Conservation (phyloP, 305 asterid genomes). For the Galium porrigens region DNA sequence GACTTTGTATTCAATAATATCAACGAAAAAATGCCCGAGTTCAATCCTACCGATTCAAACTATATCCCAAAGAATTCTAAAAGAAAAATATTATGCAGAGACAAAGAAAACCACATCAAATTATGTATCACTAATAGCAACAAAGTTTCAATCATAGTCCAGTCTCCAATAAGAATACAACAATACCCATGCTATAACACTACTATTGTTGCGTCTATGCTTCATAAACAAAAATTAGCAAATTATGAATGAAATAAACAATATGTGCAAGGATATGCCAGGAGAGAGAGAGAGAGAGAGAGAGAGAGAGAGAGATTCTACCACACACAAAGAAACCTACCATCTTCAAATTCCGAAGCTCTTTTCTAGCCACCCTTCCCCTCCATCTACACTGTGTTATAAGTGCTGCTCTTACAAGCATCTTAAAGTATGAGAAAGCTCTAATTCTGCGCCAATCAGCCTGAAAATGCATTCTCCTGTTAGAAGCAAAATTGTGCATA, state of each 20-base stretch:
- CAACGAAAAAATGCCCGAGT: neutral
- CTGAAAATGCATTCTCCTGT: constrained; percentile 34
- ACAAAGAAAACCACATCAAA: neutral
- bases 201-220: neutral
- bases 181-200: neutral
- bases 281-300: neutral
- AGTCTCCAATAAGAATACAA: neutral
- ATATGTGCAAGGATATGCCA: neutral
- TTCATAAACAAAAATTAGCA: constrained; percentile 4
- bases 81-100: neutral
- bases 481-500: constrained; percentile 16
- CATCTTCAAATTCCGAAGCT: constrained; percentile 76
- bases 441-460: constrained; percentile 71
- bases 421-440: constrained; percentile 51
- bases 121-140: neutral
- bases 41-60: neutral
- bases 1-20: neutral
- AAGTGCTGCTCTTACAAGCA: constrained; percentile 51
- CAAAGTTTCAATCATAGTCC: neutral
- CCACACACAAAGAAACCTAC: constrained; percentile 21
- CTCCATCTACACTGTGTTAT: constrained; percentile 85
- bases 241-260: neutral
- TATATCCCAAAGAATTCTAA: neutral
- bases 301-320: neutral
- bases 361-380: constrained; percentile 57